Percentiles rank a stretch among this genome's conserved stretches.
Evolutionary conservation across 2,329 filamentous ascomycete species (phyloP).

Genomic region (Knufia petricola): DNA sequence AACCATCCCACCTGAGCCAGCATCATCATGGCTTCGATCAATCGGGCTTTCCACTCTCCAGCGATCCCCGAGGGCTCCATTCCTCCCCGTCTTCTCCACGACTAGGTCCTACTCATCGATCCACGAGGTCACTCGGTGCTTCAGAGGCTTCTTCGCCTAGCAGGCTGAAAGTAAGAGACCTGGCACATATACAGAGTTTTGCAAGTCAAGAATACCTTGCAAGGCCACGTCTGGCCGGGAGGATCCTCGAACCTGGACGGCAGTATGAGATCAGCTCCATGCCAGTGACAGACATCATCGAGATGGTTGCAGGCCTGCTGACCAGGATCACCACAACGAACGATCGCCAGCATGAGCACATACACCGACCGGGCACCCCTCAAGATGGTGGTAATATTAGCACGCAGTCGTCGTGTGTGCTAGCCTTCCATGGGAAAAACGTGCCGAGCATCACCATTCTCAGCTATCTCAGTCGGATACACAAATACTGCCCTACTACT

Average conservation of each 20-base stretch:
- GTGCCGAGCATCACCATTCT: constrained; percentile 93
- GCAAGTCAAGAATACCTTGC: constrained; percentile 65
- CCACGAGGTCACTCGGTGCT: constrained; percentile 34
- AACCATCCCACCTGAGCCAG: constrained; percentile 15
- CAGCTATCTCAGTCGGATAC: constrained; percentile 89
- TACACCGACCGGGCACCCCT: constrained; percentile 62
- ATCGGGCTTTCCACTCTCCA: constrained; percentile 24
- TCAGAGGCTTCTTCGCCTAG: constrained; percentile 41
- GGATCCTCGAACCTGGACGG: constrained; percentile 42
- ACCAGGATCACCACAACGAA: constrained; percentile 98
- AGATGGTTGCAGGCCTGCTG: constrained; percentile 93
- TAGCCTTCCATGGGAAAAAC: constrained; percentile 97
- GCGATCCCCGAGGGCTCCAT: constrained; percentile 25
- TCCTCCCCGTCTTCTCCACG: constrained; percentile 38
- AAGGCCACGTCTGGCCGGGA: constrained; percentile 38
- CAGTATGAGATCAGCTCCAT: constrained; percentile 94
- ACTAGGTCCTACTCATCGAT: constrained; percentile 36
- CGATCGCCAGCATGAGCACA: constrained; percentile 81
- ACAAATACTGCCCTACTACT: constrained; percentile 97
- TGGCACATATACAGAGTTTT: constrained; percentile 84
- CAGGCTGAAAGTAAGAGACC: constrained; percentile 71
- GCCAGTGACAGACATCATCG: constrained; percentile 94
- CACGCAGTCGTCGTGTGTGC: constrained; percentile 60
- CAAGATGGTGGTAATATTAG: constrained; percentile 51
- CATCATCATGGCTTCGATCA: constrained; percentile 22